Evolutionary conservation across 805 yeast genomes (phyloP), one percentile per base, ranked within the genome.

Genomic region (Hanseniaspora lachancei): DNA sequence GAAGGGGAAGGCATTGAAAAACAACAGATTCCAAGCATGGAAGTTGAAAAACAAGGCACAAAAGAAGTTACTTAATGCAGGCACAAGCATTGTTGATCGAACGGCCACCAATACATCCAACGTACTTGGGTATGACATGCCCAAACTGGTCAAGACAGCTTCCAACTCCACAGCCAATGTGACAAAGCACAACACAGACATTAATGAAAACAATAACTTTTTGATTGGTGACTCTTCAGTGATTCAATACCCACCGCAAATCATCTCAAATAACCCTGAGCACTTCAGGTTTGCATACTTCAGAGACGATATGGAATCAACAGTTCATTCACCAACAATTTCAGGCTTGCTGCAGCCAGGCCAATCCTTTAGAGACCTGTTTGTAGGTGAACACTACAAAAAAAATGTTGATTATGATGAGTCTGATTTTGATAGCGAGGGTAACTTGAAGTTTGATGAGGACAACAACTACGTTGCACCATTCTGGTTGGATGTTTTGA

Each of bases 401-500:
- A 34, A 56, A 21, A 40, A 47, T 24, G 40, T 47, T 49, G 24
- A 58, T 40, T 44, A 38, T 47, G 35, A 60, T 49, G 41, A 52
- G 51, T 29, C 55, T 56, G 49, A 62, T 42, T 42, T 58, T 46
- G 58, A 59, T 44, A 39, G 46, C 16, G 47, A 58, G 34, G 49
- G 47, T 1, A 54, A 54, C 32, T 29, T 46, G 41, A 41, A 27
- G 35, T 43, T 47, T 41, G 51, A 41, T 40, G 54, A 47, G 18
- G 57, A 55, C 18, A 49, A 49, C 40, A 44, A 65, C 13, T 78
- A 75, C 23, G 73, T 73, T 9, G 73, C 80, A 2, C 89, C 95
- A 18, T 89, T 91, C 74, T 91, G 98, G 98, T 74, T 91, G 12
- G 97, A 91, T 68, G 85, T 91, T 13, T 71, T 86, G 57, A 84